phyloP scores from a whole-genome alignment of 225 moss, liverwort and hornwort species.

The Straminergon stramineum region DNA sequence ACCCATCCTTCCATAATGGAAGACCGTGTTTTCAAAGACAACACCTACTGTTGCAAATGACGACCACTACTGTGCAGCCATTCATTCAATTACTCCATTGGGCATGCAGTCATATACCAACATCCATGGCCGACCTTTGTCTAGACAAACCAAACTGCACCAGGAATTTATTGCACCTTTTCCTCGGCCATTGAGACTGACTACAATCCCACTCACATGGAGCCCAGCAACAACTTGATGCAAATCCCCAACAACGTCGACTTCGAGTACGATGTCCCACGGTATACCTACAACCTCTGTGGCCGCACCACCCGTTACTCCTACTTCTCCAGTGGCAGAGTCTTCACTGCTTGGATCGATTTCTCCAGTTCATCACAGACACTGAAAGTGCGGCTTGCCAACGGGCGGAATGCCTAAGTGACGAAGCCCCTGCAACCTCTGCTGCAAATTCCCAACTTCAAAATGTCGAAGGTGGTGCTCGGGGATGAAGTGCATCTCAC shows the following conservation, averaged over 20 bases:
- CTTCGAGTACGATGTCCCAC: neutral
- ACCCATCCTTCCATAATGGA: neutral
- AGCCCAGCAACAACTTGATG: neutral
- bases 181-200: neutral
- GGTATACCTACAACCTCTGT: neutral
- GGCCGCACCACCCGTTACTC: neutral
- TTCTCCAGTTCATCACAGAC: neutral
- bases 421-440: neutral
- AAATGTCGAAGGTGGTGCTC: neutral
- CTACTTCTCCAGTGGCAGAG: neutral
- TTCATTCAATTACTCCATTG: neutral
- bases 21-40: too few relatives aligned
- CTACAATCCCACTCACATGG: neutral
- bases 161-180: neutral
- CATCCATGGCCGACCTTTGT: neutral
- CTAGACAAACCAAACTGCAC: neutral
- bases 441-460: neutral
- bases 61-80: neutral
- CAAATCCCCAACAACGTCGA: slow-evolving; percentile 6
- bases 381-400: neutral
- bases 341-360: neutral
- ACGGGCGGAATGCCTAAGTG: neutral
- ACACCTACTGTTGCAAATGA: neutral
- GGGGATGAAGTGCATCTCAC: neutral
- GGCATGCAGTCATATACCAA: neutral